A percentile compares a stretch with the other conserved stretches of the same genome.
Evolutionary conservation across 441 rosid species (phyloP).

Genomic region (Populus hybrid): DNA sequence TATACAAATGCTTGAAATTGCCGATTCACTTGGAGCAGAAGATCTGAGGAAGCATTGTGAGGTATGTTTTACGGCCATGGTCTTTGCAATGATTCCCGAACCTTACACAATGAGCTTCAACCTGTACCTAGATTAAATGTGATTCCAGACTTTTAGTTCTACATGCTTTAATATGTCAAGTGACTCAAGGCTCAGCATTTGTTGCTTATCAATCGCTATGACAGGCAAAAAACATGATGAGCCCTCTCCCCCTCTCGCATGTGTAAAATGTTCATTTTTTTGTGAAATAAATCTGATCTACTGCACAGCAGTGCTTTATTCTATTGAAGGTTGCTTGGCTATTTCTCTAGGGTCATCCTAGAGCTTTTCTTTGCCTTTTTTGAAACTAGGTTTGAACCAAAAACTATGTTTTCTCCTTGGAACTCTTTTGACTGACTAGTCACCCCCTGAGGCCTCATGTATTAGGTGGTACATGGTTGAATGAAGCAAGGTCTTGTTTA

Average conservation of each 20-base stretch:
- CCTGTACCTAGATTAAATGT: neutral
- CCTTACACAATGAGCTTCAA: neutral
- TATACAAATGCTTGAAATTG: slow-evolving; percentile 88
- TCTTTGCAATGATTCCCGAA: neutral
- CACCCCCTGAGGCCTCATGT: neutral
- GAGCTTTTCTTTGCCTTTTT: neutral
- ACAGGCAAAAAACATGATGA: no score
- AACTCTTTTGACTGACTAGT: neutral
- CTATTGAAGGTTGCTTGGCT: no score
- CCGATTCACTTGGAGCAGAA: slow-evolving; percentile 91
- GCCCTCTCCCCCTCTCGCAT: no score
- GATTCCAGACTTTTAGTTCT: slow-evolving; percentile 3
- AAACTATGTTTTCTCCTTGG: neutral
- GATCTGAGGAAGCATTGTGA: slow-evolving; percentile 86
- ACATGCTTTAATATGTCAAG: neutral
- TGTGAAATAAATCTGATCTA: neutral
- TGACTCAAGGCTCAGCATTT: no score
- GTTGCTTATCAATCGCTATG: no score
- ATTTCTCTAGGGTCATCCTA: neutral
- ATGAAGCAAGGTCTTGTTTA: neutral
- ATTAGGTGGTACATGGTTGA: neutral
- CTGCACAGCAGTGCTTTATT: neutral
- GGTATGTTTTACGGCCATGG: slow-evolving; percentile 41
- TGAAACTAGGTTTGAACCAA: neutral
- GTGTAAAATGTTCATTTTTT: neutral